phyloP scores from a whole-genome alignment of 2,329 filamentous ascomycete species.

The Arthroderma uncinatum region DNA sequence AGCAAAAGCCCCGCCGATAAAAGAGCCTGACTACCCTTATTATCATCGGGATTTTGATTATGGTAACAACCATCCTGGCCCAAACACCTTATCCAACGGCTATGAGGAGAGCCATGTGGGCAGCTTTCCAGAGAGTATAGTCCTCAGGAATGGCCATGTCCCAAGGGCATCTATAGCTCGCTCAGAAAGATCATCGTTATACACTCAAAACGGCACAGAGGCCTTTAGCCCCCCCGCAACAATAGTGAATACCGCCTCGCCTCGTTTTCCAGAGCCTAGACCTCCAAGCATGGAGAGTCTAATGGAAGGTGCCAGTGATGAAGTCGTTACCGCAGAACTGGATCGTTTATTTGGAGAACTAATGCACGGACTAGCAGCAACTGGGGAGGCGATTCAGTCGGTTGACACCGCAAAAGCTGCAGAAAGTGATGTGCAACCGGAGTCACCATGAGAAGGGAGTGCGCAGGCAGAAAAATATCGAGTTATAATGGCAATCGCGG shows the following conservation, averaged over 20 bases:
- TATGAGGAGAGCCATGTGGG: constrained; percentile 4
- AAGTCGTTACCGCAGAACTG: constrained; percentile 29
- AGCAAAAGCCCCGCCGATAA: constrained; percentile 33
- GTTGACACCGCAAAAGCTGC: constrained; percentile 13
- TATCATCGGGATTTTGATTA: constrained; percentile 35
- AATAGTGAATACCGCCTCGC: constrained; percentile 9
- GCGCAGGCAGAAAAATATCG: background rate
- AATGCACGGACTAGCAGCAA: constrained; percentile 28
- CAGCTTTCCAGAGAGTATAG: constrained; percentile 7
- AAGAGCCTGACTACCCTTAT: constrained; percentile 31
- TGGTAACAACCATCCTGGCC: background rate
- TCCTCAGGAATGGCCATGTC: constrained; percentile 6
- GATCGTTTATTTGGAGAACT: constrained; percentile 33
- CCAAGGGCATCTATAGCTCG: background rate
- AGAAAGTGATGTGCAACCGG: constrained; percentile 9
- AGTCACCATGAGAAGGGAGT: background rate
- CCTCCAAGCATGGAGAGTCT: constrained; percentile 32
- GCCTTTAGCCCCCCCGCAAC: background rate
- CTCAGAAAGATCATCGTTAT: constrained; percentile 9
- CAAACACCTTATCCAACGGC: background rate
- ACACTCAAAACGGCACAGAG: constrained; percentile 10
- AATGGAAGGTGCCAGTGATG: constrained; percentile 28
- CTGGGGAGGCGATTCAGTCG: constrained; percentile 23
- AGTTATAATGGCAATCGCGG: background rate
- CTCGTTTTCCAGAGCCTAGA: constrained; percentile 30